A percentile compares a stretch with the other conserved stretches of the same genome.
These are phyloP conservation scores for Allodekkera sacchari DNA, from an alignment of 805 yeast genomes.

Conservation along the genomic window DNA sequence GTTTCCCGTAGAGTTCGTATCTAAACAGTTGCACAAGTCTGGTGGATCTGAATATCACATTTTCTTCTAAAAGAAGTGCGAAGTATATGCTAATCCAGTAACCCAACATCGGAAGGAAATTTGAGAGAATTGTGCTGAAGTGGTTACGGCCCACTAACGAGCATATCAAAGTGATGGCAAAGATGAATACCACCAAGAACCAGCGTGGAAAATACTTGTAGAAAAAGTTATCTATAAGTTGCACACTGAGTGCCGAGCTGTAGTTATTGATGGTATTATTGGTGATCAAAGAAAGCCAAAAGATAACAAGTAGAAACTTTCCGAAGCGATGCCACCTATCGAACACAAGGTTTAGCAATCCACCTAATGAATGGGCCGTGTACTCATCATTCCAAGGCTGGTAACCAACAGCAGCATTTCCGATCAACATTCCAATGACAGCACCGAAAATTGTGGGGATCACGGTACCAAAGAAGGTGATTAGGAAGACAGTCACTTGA, in stretches of 20 bases:
- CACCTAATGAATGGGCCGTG: conserved; percentile 61
- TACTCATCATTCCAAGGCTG: conserved; percentile 53
- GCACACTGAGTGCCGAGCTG: conserved; percentile 75
- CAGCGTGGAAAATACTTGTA: conserved; percentile 68
- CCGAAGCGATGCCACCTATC: conserved; percentile 71
- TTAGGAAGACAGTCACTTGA: conserved; percentile 40
- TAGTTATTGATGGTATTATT: conserved; percentile 77
- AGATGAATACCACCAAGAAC: conserved; percentile 59
- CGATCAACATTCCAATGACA: conserved; percentile 60
- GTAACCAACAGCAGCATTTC: conserved; percentile 53
- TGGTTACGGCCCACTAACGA: conserved; percentile 70
- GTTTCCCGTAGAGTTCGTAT: conserved; percentile 27
- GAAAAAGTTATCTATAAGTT: conserved; percentile 41
- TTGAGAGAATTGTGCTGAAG: conserved; percentile 64
- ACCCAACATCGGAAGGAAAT: conserved; percentile 85
- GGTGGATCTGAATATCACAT: conserved; percentile 55
- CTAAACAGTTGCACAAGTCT: conserved; percentile 30
- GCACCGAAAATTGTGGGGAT: conserved; percentile 75
- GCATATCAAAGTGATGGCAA: conserved; percentile 56
- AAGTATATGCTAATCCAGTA: conserved; percentile 85
- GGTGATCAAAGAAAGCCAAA: conserved; percentile 69
- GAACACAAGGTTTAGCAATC: conserved; percentile 57
- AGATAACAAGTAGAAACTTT: conserved; percentile 59
- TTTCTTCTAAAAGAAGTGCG: conserved; percentile 64
- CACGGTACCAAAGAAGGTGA: conserved; percentile 60